Percentiles rank a stretch among this genome's conserved stretches.
phyloP scores from a whole-genome alignment of 1,284 basidiomycete species.

The Ustilago trichophora region DNA sequence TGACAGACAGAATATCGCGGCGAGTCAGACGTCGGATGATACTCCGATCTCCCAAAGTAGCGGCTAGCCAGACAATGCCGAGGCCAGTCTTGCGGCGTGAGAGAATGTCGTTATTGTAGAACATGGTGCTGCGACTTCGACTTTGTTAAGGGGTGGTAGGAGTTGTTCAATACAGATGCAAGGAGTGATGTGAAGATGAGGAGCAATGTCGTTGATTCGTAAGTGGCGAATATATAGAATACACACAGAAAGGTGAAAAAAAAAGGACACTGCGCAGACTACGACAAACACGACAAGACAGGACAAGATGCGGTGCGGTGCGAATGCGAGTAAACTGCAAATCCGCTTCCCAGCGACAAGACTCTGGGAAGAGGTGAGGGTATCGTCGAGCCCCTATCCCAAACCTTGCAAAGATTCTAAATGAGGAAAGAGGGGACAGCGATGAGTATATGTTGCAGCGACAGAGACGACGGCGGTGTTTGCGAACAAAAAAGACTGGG shows the following conservation, averaged over 20 bases:
- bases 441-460: slow-evolving; percentile 33
- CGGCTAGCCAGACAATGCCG: slow-evolving; percentile 60
- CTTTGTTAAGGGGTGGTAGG: too few relatives aligned
- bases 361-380: slow-evolving; percentile 5
- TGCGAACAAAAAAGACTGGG: not conserved
- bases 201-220: too few relatives aligned
- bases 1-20: slow-evolving; percentile 38
- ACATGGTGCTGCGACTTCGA: slow-evolving; percentile 27
- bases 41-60: slow-evolving; percentile 47
- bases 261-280: not conserved
- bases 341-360: not conserved
- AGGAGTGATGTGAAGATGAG: too few relatives aligned
- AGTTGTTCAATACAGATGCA: too few relatives aligned
- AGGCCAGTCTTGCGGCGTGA: slow-evolving; percentile 43
- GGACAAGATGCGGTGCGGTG: slow-evolving; percentile 12
- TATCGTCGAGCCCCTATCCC: slow-evolving; percentile 15
- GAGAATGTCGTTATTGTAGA: slow-evolving; percentile 56
- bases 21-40: slow-evolving; percentile 41
- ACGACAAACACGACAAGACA: not conserved
- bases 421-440: not conserved
- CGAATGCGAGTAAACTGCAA: slow-evolving; percentile 24
- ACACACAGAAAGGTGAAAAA: slow-evolving; percentile 4
- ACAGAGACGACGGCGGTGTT: not conserved
- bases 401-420: too few relatives aligned
- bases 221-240: too few relatives aligned